Conservation (phyloP, 257 asterid species). For the Primulina tabacum region DNA sequence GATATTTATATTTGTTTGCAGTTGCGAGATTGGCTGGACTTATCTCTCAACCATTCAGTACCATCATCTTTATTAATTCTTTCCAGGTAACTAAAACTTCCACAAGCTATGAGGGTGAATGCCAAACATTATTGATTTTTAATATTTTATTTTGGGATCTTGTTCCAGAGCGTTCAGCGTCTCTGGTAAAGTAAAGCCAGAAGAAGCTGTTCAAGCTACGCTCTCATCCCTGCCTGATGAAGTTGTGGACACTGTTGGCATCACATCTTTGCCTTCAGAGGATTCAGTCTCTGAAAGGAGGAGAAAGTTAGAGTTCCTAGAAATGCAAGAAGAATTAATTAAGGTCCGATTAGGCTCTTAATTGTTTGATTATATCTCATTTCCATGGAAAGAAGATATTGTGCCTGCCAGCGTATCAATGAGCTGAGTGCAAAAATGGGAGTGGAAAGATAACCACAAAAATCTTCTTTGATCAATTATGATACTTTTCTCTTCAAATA, state of each 20-base stretch:
- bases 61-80: conserved; percentile 90
- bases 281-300: conserved; percentile 92
- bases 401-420: conserved; percentile 4
- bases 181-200: conserved; percentile 86
- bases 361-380: conserved; percentile 19
- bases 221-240: conserved; percentile 97
- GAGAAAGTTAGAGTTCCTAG: conserved; percentile 89
- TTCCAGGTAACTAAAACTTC: conserved; percentile 57
- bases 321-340: conserved; percentile 95
- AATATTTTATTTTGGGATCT: conserved; percentile 20
- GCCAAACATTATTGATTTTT: conserved; percentile 3
- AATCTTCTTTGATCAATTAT: conserved; percentile 15
- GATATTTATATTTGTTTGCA: conserved; percentile 37
- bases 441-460: background rate
- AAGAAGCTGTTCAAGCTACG: conserved; percentile 92
- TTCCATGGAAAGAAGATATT: conserved; percentile 18
- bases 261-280: conserved; percentile 89
- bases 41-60: conserved; percentile 87
- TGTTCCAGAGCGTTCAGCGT: conserved; percentile 77
- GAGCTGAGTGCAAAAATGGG: conserved; percentile 14
- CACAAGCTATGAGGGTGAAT: conserved; percentile 24
- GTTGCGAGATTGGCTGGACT: conserved; percentile 96
- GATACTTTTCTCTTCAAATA: conserved; percentile 21
- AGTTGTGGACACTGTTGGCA: conserved; percentile 91
- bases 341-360: conserved; percentile 48